Evolutionary conservation across 352 stramenopile species (phyloP).

Genomic region (Phytophthora vignae): DNA sequence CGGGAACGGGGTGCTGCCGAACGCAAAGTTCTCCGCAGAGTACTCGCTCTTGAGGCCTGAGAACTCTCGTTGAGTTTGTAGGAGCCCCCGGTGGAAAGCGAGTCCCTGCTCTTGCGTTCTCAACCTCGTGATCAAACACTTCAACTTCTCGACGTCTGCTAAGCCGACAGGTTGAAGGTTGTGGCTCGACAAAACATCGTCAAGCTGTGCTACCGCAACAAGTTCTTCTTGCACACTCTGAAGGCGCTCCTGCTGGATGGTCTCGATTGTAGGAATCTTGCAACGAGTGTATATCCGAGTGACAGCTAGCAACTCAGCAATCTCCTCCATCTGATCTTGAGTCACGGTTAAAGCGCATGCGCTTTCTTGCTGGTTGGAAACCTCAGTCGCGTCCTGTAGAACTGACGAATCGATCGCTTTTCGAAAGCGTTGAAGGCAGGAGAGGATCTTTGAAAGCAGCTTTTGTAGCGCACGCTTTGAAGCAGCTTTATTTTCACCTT

Average conservation of each 20-base stretch:
- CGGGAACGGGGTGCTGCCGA: constrained; percentile 59
- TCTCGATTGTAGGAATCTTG: constrained; percentile 23
- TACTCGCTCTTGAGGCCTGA: constrained; percentile 31
- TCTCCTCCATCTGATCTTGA: constrained; percentile 20
- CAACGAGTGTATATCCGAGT: constrained; percentile 14
- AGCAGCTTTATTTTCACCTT: background rate
- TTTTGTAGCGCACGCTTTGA: constrained; percentile 10
- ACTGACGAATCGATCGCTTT: constrained; percentile 22
- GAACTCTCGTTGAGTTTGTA: constrained; percentile 33
- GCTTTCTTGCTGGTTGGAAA: background rate
- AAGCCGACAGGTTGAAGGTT: background rate
- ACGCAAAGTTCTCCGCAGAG: constrained; percentile 60
- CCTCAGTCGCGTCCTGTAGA: constrained; percentile 7
- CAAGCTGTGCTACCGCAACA: constrained; percentile 19
- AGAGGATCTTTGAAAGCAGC: constrained; percentile 29
- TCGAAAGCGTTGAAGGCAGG: constrained; percentile 35
- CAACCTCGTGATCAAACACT: constrained; percentile 28
- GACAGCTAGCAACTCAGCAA: constrained; percentile 13
- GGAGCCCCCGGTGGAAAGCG: constrained; percentile 41
- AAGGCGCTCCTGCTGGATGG: constrained; percentile 18
- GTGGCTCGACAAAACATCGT: constrained; percentile 18
- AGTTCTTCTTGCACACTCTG: constrained; percentile 21
- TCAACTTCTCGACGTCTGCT: constrained; percentile 10
- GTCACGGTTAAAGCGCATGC: background rate
- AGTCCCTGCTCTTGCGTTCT: constrained; percentile 45